Evolutionary conservation across 2,329 filamentous ascomycete genomes (phyloP), one percentile per base, ranked within the genome.

Genomic region (Sclerotinia borealis): DNA sequence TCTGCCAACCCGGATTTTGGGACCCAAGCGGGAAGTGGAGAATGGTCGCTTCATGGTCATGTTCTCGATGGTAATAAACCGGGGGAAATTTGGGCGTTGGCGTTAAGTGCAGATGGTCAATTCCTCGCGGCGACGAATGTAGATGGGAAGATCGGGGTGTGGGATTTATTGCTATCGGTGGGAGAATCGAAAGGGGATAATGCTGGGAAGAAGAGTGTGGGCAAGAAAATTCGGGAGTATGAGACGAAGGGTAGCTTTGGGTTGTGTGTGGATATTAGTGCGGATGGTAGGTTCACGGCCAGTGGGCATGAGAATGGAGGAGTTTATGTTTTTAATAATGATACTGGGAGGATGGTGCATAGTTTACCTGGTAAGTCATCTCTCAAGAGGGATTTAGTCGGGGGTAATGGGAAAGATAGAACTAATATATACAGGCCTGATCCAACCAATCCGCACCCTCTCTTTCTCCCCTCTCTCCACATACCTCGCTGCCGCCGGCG

Each of bases 181-280:
- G 51, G 43, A 19, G 59, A 45, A 37, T 27, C 15, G 54, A 29
- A 29, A 22, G 80, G 77, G 15, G 77, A 79, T 43, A 80, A 84
- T 43, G 76, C 77, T 27, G 78, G 82, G 61, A 91, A 90, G 76
- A 87, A 84, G 39, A 31, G 41, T 3, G 51, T 62, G 22, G 76
- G 78, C 27, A 79, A 82, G 63, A 91, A 90, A 76, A 87, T 95
- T 65, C 83, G 86, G 58, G 87, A 93, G 71, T 96, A 95, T 73
- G 92, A 96, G 79, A 97, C 93, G 1, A 92, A 93, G 70, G 92
- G 92, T 17, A 93, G 89, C 76, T 98, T 97, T 77, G 93, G 92
- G 43, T 85, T 95, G 78, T 90, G 89, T 72, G 87, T 99, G 66
- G 93, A 95, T 75, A 77, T 98, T 75, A 87, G 85, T 69, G 77